These are phyloP conservation scores for Pelargonium cotyledonis DNA, from an alignment of 441 rosid species.

Conservation along the genomic window DNA sequence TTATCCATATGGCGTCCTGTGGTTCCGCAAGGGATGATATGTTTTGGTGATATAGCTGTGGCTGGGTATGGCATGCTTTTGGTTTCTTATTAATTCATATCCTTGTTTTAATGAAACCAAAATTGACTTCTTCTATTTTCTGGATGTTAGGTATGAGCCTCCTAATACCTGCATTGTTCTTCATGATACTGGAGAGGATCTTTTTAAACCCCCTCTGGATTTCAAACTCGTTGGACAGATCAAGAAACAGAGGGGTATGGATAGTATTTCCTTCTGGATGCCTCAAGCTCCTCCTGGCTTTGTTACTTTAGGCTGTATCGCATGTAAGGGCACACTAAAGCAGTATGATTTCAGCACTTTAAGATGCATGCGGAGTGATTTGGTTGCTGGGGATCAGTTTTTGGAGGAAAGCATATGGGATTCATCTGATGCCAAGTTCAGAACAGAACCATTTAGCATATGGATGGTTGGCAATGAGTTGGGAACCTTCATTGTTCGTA, in stretches of 20 bases:
- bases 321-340: constrained; percentile 76
- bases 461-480: constrained; percentile 75
- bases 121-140: constrained; percentile 19
- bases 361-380: constrained; percentile 79
- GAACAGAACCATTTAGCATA: constrained; percentile 68
- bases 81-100: constrained; percentile 8
- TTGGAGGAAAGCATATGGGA: constrained; percentile 90
- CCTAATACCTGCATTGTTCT: constrained; percentile 84
- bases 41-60: constrained; percentile 90
- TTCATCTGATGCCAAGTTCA: constrained; percentile 58
- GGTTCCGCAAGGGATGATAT: constrained; percentile 72
- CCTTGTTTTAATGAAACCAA: neutral
- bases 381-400: constrained; percentile 84
- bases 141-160: constrained; percentile 63
- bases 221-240: constrained; percentile 78
- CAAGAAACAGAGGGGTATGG: constrained; percentile 80
- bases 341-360: constrained; percentile 50
- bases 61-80: constrained; percentile 54
- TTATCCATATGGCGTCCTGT: constrained; percentile 89
- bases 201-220: constrained; percentile 56
- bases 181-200: constrained; percentile 63
- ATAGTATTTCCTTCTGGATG: constrained; percentile 83
- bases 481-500: constrained; percentile 78
- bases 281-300: constrained; percentile 97
- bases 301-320: constrained; percentile 87